phyloP scores from a whole-genome alignment of 2,329 filamentous ascomycete species.

The Cryphonectria parasitica region DNA sequence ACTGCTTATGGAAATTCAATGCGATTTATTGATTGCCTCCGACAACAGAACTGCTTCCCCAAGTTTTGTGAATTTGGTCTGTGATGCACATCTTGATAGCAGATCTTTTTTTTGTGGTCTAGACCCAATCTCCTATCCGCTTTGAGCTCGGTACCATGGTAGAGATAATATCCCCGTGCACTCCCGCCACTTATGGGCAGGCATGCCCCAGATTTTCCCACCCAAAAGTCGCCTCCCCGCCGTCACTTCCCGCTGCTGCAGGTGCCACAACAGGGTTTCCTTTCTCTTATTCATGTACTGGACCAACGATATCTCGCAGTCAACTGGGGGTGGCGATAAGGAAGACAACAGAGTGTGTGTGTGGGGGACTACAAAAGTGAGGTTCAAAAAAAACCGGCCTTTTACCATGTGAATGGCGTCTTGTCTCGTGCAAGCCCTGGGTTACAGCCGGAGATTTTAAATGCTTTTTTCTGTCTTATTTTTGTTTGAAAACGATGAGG shows the following conservation, averaged over 20 bases:
- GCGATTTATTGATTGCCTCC: neutral
- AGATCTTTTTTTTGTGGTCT: neutral
- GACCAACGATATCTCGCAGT: neutral
- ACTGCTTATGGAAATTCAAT: neutral
- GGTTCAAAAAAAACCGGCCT: no score
- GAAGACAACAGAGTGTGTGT: neutral
- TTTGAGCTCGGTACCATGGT: neutral
- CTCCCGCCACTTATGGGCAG: neutral
- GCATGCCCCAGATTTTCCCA: neutral
- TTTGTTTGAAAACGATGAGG: neutral
- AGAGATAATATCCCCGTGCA: neutral
- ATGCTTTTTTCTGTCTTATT: neutral
- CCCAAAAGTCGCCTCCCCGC: neutral
- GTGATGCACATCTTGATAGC: neutral
- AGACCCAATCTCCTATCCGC: neutral
- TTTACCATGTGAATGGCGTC: neutral
- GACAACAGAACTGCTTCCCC: neutral
- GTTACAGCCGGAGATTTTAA: neutral
- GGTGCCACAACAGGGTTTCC: neutral
- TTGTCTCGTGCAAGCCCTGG: neutral
- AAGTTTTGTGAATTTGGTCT: neutral
- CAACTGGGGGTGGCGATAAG: neutral
- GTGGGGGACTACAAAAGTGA: no score
- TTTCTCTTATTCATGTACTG: neutral
- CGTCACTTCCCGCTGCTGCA: constrained; percentile 4